Percentiles rank a stretch among this genome's conserved stretches.
These are phyloP conservation scores for Toxicodendron radicans DNA, from an alignment of 345 rosid genomes.

Conservation along the genomic window DNA sequence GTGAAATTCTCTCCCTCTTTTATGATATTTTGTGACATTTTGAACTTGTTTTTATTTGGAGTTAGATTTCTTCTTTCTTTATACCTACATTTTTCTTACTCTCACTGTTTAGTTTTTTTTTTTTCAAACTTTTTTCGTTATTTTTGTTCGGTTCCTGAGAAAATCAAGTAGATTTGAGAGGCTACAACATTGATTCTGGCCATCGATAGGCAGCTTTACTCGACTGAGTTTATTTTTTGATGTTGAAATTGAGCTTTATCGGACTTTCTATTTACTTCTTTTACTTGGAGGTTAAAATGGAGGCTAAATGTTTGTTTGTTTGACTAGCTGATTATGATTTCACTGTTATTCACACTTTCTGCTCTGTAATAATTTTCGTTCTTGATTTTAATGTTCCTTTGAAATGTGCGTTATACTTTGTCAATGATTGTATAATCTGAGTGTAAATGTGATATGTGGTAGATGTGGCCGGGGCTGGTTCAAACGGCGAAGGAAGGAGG, in stretches of 20 bases:
- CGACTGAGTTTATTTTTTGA: no score
- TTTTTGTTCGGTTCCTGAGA: not conserved
- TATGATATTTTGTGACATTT: not conserved
- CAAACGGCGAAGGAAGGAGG: conserved; percentile 93
- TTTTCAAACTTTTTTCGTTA: not conserved
- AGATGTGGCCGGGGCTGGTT: conserved; percentile 96
- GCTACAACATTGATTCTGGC: not conserved
- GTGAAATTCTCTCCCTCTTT: conserved; percentile 19
- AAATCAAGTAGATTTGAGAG: not conserved
- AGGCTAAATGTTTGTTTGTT: not conserved
- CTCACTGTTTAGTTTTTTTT: not conserved
- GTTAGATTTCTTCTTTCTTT: not conserved
- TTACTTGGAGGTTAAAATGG: not conserved
- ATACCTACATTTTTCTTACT: not conserved
- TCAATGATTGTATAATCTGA: conserved; percentile 5
- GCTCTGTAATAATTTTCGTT: not conserved
- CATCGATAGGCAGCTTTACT: not conserved
- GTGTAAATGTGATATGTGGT: conserved; percentile 16
- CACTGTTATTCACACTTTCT: not conserved
- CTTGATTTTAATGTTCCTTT: not conserved
- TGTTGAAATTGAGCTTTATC: not conserved
- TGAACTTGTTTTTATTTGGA: not conserved
- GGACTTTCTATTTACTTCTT: not conserved
- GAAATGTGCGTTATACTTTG: not conserved
- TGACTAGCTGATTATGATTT: not conserved